Evolutionary conservation across 768 basidiomycete species (phyloP).

Genomic region (Clitopilus passeckerianus): DNA sequence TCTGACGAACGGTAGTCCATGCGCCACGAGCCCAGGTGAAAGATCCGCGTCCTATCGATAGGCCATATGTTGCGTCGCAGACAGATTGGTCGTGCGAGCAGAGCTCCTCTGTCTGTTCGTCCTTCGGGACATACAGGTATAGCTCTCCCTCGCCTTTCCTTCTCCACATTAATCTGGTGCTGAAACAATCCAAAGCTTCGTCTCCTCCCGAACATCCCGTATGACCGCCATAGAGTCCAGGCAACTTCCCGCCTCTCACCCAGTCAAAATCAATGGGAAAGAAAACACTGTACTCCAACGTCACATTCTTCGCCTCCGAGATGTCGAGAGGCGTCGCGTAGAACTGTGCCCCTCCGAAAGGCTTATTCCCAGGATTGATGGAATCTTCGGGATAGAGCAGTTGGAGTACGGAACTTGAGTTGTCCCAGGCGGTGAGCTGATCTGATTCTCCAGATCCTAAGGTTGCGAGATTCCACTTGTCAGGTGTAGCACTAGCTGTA

Average conservation of each 20-base stretch:
- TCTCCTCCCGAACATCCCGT: constrained; percentile 69
- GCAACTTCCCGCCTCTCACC: constrained; percentile 81
- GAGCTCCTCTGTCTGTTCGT: constrained; percentile 54
- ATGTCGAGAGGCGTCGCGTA: constrained; percentile 43
- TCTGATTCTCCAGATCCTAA: constrained; percentile 7
- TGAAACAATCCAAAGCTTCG: constrained; percentile 72
- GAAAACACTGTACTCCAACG: constrained; percentile 67
- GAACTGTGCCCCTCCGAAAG: constrained; percentile 73
- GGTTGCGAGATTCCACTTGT: constrained; percentile 5
- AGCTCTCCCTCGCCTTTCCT: constrained; percentile 64
- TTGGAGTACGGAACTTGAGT: constrained; percentile 44
- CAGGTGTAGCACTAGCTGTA: constrained; percentile 16
- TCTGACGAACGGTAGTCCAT: constrained; percentile 75
- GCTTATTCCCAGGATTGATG: constrained; percentile 58
- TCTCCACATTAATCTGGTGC: constrained; percentile 85
- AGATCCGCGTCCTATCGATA: constrained; percentile 71
- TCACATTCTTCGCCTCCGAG: constrained; percentile 42
- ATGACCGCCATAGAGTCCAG: constrained; percentile 74
- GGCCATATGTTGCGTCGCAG: constrained; percentile 64
- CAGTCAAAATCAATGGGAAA: constrained; percentile 74
- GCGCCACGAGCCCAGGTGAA: constrained; percentile 56
- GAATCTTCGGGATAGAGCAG: constrained; percentile 66
- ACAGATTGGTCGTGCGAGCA: constrained; percentile 56
- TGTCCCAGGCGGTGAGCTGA: constrained; percentile 12
- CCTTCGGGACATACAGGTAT: constrained; percentile 75